Evolutionary conservation across 2,329 filamentous ascomycete genomes (phyloP).

Genomic region (Botrytis elliptica): DNA sequence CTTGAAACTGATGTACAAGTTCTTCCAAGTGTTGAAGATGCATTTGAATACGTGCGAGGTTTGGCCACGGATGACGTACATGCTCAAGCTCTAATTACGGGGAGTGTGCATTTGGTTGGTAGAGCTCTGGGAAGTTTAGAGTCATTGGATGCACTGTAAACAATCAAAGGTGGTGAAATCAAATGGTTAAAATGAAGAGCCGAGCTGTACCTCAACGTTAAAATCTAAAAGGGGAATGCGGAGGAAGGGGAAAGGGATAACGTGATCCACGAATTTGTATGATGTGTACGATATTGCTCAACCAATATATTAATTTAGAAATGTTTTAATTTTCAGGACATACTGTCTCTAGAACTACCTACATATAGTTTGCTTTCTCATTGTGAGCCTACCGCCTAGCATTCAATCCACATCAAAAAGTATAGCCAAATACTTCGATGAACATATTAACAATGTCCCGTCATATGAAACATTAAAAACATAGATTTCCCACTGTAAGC

Average conservation of each 20-base stretch:
- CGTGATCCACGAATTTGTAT: not conserved
- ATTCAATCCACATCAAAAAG: not conserved
- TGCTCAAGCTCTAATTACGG: slow-evolving; percentile 50
- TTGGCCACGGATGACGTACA: slow-evolving; percentile 36
- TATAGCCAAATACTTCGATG: not conserved
- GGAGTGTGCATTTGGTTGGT: slow-evolving; percentile 63
- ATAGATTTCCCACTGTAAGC: not conserved
- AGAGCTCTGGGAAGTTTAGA: slow-evolving; percentile 73
- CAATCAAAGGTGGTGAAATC: not conserved
- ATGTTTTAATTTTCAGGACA: not conserved
- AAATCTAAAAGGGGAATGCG: not conserved
- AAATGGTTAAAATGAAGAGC: not conserved
- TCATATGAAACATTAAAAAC: not conserved
- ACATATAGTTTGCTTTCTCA: not conserved
- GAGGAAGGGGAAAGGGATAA: not conserved
- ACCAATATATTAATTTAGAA: not conserved
- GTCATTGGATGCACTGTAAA: slow-evolving; percentile 35
- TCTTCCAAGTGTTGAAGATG: slow-evolving; percentile 55
- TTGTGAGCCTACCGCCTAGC: not conserved
- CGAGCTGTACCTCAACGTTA: not conserved
- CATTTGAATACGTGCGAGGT: slow-evolving; percentile 48
- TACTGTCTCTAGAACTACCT: not conserved
- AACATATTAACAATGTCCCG: not conserved
- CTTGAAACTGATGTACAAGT: slow-evolving; percentile 37
- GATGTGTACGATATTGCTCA: not conserved